A percentile compares a stretch with the other conserved stretches of the same genome.
Evolutionary conservation across 192 early-diverging fungal genomes (phyloP).

Genomic region (Glomus cerebriforme): DNA sequence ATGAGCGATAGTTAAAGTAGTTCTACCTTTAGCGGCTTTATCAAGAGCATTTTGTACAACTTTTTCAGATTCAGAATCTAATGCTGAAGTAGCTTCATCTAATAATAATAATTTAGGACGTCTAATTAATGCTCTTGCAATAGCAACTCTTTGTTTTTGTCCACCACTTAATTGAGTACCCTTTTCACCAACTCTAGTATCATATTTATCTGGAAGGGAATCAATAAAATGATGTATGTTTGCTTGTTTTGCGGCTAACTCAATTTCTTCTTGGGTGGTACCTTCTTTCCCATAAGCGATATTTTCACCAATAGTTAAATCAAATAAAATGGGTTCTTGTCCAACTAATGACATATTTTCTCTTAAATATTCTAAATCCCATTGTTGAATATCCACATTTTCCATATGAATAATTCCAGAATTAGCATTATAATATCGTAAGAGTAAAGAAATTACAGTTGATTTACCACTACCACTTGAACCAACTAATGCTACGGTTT

Average conservation of each 20-base stretch:
- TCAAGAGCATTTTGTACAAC: constrained; percentile 68
- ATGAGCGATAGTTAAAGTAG: constrained; percentile 73
- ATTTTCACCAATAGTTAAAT: constrained; percentile 84
- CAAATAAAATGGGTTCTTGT: constrained; percentile 91
- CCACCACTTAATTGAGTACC: constrained; percentile 62
- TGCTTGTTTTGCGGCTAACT: constrained; percentile 52
- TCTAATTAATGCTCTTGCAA: constrained; percentile 84
- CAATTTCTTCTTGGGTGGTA: constrained; percentile 51
- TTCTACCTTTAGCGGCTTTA: constrained; percentile 62
- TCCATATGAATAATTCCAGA: constrained; percentile 69
- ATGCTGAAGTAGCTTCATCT: constrained; percentile 76
- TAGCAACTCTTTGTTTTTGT: constrained; percentile 82
- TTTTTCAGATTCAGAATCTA: constrained; percentile 68
- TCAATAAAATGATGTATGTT: constrained; percentile 67
- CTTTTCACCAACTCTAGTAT: constrained; percentile 67
- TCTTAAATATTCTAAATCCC: constrained; percentile 66
- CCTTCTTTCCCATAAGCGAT: constrained; percentile 68
- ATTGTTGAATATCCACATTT: constrained; percentile 55
- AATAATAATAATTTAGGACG: constrained; percentile 79
- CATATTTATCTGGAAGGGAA: constrained; percentile 59
- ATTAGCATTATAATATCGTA: constrained; percentile 80
- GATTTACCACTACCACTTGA: constrained; percentile 85
- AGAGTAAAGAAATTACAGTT: constrained; percentile 60
- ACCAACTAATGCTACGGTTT: constrained; percentile 85
- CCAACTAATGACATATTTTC: constrained; percentile 76